A percentile compares a stretch with the other conserved stretches of the same genome.
Evolutionary conservation across 257 asterid species (phyloP).

Genomic region (Mentha longifolia): DNA sequence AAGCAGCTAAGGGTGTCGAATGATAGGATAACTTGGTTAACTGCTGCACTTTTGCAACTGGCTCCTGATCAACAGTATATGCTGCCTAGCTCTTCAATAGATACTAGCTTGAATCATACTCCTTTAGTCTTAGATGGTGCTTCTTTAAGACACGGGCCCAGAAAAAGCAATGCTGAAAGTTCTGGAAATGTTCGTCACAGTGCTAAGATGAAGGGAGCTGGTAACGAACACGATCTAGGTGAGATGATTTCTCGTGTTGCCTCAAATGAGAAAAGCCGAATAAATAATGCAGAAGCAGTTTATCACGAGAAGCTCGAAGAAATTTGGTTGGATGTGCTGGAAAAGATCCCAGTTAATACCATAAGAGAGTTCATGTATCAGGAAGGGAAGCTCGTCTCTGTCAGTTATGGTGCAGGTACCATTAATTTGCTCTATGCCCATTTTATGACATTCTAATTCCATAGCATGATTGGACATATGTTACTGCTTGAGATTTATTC

Average conservation of each 20-base stretch:
- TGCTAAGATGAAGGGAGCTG: slow-evolving; percentile 43
- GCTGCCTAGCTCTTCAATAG: slow-evolving; percentile 71
- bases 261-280: slow-evolving; percentile 42
- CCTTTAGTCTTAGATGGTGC: slow-evolving; percentile 52
- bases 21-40: slow-evolving; percentile 92
- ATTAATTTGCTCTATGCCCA: slow-evolving; percentile 7
- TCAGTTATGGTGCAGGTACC: slow-evolving; percentile 89
- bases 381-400: slow-evolving; percentile 84
- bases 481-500: too few species aligned
- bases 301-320: slow-evolving; percentile 54
- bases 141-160: slow-evolving; percentile 47
- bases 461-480: too few species aligned
- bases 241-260: slow-evolving; percentile 39
- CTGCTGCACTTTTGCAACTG: slow-evolving; percentile 92
- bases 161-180: slow-evolving; percentile 63
- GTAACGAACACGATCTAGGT: slow-evolving; percentile 39
- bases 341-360: slow-evolving; percentile 59
- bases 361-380: slow-evolving; percentile 73
- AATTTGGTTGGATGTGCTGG: slow-evolving; percentile 85
- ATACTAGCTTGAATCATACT: slow-evolving; percentile 69
- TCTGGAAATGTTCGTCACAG: slow-evolving; percentile 45
- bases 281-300: slow-evolving; percentile 37
- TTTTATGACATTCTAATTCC: not conserved
- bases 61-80: slow-evolving; percentile 92
- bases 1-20: slow-evolving; percentile 91